A percentile compares a stretch with the other conserved stretches of the same genome.
phyloP scores from a whole-genome alignment of 2,329 filamentous ascomycete species.

The Gaeumannomyces sp. region DNA sequence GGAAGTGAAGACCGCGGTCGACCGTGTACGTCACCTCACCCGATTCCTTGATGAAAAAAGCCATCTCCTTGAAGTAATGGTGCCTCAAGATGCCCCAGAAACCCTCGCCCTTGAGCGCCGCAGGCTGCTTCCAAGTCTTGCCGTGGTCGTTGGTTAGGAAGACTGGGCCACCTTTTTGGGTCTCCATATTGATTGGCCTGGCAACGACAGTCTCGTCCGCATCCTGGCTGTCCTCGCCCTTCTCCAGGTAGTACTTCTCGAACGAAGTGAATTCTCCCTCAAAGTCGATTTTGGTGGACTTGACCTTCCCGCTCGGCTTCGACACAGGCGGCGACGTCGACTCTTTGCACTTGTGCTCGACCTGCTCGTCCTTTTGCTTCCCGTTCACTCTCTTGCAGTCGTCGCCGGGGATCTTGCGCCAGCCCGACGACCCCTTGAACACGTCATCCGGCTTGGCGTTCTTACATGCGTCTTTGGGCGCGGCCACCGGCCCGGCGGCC shows the following conservation, averaged over 20 bases:
- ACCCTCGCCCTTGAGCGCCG: constrained; percentile 61
- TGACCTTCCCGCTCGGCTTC: constrained; percentile 62
- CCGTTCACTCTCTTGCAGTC: constrained; percentile 58
- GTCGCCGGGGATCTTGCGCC: constrained; percentile 83
- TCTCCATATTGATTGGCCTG: constrained; percentile 36
- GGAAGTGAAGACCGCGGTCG: constrained; percentile 68
- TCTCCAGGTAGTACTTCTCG: constrained; percentile 71
- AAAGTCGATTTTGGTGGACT: constrained; percentile 54
- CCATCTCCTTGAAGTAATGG: constrained; percentile 72
- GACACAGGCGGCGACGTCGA: constrained; percentile 38
- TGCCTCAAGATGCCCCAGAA: constrained; percentile 72
- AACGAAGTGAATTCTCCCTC: constrained; percentile 45
- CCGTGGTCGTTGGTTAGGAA: constrained; percentile 81
- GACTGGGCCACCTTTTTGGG: constrained; percentile 53
- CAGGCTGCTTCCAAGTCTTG: constrained; percentile 65
- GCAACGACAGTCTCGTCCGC: constrained; percentile 62
- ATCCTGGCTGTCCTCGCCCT: constrained; percentile 53
- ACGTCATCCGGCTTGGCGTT: constrained; percentile 56
- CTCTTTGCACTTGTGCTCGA: constrained; percentile 72
- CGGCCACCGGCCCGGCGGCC: constrained; percentile 52
- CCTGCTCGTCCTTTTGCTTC: constrained; percentile 61
- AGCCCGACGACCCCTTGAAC: constrained; percentile 83
- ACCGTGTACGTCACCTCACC: constrained; percentile 71
- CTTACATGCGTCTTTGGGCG: constrained; percentile 70
- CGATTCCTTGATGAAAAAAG: constrained; percentile 73